Evolutionary conservation across 2,329 filamentous ascomycete species (phyloP).

Genomic region (Epichloe sylvatica): DNA sequence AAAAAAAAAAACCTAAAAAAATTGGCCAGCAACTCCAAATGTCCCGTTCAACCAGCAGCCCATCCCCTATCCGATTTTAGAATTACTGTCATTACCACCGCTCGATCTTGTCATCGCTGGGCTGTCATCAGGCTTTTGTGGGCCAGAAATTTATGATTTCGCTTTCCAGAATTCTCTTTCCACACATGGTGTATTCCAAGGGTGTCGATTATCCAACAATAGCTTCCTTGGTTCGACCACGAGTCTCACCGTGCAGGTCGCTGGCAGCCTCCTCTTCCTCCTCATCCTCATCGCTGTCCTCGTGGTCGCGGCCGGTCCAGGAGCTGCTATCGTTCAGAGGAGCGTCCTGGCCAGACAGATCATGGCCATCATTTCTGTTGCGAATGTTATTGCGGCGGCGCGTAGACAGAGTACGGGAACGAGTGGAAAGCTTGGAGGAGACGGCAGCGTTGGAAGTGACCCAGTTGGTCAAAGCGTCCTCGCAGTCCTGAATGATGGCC

Average conservation of each 20-base stretch:
- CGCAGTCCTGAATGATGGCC: slow-evolving; percentile 97
- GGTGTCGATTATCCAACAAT: slow-evolving; percentile 26
- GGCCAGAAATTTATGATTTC: background rate
- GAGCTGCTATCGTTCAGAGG: slow-evolving; percentile 66
- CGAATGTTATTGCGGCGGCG: slow-evolving; percentile 62
- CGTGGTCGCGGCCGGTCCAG: slow-evolving; percentile 63
- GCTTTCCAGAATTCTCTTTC: background rate
- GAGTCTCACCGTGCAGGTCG: slow-evolving; percentile 40
- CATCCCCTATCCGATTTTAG: background rate
- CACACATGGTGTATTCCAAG: background rate
- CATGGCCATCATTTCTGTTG: slow-evolving; percentile 55
- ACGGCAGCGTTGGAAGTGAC: slow-evolving; percentile 82
- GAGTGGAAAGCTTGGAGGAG: slow-evolving; percentile 71
- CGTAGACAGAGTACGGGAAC: slow-evolving; percentile 76
- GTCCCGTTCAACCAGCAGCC: slow-evolving; percentile 10
- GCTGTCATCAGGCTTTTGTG: background rate
- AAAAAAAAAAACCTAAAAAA: background rate
- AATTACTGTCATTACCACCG: slow-evolving; percentile 6
- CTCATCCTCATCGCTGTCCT: slow-evolving; percentile 50
- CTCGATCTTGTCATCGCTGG: background rate
- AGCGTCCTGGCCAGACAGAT: slow-evolving; percentile 70
- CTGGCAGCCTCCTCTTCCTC: slow-evolving; percentile 43
- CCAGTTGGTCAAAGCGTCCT: slow-evolving; percentile 96
- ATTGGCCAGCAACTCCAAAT: slow-evolving; percentile 13
- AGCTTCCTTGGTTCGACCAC: slow-evolving; percentile 40